Conservation (phyloP, 2,329 filamentous ascomycete genomes). For the Fusarium gaditjirri region DNA sequence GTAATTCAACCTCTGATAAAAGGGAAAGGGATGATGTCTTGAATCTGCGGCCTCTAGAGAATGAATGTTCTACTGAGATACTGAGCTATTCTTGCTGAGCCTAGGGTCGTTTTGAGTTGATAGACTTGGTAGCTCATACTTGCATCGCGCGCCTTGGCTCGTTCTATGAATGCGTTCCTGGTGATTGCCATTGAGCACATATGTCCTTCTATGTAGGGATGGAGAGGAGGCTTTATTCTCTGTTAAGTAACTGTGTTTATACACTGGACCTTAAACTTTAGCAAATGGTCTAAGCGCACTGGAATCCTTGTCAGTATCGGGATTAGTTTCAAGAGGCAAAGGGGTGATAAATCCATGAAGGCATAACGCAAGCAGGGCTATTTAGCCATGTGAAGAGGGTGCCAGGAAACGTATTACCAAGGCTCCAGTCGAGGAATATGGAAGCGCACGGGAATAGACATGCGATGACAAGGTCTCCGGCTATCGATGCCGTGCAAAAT, state of each 20-base stretch:
- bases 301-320: too few species aligned
- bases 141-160: too few species aligned
- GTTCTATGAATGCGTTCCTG: not conserved
- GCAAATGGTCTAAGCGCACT: too few species aligned
- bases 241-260: not conserved
- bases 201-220: too few species aligned
- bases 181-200: not conserved
- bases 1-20: not conserved
- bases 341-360: too few species aligned
- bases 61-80: accelerated
- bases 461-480: not conserved
- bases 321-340: not conserved
- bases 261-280: too few species aligned
- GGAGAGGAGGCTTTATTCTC: not conserved
- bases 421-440: not conserved
- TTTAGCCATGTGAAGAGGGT: not conserved
- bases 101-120: not conserved
- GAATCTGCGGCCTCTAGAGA: not conserved
- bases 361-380: not conserved
- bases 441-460: not conserved
- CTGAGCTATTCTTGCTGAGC: not conserved
- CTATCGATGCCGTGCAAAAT: not conserved
- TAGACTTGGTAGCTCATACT: not conserved
- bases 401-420: not conserved
- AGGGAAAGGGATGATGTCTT: accelerated